Percentiles rank a stretch among this genome's conserved stretches.
Evolutionary conservation across 805 yeast genomes (phyloP).

Genomic region (Yarrowia yakushimensis): DNA sequence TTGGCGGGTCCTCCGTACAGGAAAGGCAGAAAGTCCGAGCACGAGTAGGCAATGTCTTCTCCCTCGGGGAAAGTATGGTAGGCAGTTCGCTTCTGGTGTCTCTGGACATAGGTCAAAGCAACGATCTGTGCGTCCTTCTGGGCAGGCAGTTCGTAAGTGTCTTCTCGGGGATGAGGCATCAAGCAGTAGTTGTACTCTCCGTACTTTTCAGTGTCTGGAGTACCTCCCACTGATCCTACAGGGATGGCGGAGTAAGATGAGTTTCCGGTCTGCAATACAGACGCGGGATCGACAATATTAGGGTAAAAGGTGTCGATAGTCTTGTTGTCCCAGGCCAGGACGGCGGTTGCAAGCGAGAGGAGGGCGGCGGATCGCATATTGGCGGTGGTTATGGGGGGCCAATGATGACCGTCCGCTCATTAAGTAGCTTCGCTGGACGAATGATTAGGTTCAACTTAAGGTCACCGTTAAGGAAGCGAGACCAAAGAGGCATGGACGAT

Average conservation of each 20-base stretch:
- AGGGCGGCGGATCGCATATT: background rate
- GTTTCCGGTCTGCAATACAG: constrained; percentile 14
- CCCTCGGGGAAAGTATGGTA: constrained; percentile 40
- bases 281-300: constrained; percentile 6
- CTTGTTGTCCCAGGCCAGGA: constrained; percentile 23
- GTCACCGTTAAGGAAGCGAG: too few relatives aligned
- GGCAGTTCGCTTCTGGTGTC: constrained; percentile 47
- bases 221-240: background rate
- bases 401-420: background rate
- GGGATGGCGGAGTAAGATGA: constrained; percentile 10
- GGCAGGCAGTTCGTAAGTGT: constrained; percentile 32
- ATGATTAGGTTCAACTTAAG: background rate
- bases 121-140: constrained; percentile 31
- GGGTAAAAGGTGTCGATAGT: constrained; percentile 27
- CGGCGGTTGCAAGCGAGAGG: constrained; percentile 1
- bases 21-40: constrained; percentile 37
- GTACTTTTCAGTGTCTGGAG: constrained; percentile 34
- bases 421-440: background rate
- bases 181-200: constrained; percentile 45
- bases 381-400: background rate
- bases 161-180: constrained; percentile 45
- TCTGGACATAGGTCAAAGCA: constrained; percentile 44
- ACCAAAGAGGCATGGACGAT: background rate
- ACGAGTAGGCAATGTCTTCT: constrained; percentile 32
- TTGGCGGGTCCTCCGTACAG: constrained; percentile 30